Conservation (phyloP, 768 basidiomycete genomes). For the Neoboletus subvelutipes region DNA sequence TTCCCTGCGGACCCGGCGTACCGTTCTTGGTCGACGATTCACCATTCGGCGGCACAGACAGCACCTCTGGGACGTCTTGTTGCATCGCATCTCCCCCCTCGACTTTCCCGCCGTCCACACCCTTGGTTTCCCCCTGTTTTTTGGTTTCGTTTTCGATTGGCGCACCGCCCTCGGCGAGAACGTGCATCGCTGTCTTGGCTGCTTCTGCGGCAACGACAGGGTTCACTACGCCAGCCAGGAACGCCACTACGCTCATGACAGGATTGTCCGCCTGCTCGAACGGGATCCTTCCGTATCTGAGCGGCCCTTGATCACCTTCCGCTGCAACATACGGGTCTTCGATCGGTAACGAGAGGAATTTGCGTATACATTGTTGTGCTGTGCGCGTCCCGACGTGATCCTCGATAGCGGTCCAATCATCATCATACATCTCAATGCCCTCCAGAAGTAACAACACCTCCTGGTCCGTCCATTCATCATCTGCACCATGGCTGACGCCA, state of each 20-base stretch:
- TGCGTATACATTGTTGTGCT: conserved; percentile 92
- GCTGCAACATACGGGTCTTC: conserved; percentile 89
- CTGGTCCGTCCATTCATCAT: conserved; percentile 87
- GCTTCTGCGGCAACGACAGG: conserved; percentile 92
- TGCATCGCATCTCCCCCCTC: conserved; percentile 40
- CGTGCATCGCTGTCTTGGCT: conserved; percentile 85
- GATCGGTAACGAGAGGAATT: conserved; percentile 94
- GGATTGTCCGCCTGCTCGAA: conserved; percentile 97
- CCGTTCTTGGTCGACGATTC: conserved; percentile 17
- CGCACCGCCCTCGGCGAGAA: conserved; percentile 64
- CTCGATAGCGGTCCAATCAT: conserved; percentile 92
- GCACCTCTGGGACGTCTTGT: conserved; percentile 27
- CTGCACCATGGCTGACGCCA: conserved; percentile 37
- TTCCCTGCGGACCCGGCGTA: conserved; percentile 22
- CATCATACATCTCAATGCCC: conserved; percentile 96
- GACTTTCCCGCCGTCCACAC: conserved; percentile 39
- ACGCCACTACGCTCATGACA: conserved; percentile 98
- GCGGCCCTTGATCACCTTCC: conserved; percentile 72
- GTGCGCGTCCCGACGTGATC: conserved; percentile 91
- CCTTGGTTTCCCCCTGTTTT: conserved; percentile 28
- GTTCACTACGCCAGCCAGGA: conserved; percentile 88
- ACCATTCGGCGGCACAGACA: conserved; percentile 8
- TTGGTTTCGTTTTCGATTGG: conserved; percentile 35
- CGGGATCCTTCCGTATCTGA: conserved; percentile 77
- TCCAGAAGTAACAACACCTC: conserved; percentile 89